A percentile compares a stretch with the other conserved stretches of the same genome.
Conservation (phyloP, 164 flowering plant species). For the Vitis rupestris region DNA sequence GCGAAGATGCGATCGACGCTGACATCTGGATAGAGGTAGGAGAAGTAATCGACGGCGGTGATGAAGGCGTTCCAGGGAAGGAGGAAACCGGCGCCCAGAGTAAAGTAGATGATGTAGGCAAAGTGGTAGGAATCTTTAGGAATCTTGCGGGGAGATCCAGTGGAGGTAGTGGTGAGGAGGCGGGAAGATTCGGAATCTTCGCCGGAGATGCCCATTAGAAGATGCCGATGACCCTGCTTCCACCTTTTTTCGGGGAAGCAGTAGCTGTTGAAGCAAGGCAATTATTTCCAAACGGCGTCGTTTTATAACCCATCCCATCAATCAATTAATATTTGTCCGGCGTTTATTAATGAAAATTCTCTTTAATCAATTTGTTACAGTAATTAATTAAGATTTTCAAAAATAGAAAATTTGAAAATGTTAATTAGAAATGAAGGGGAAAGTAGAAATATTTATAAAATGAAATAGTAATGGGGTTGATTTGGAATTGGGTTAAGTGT, state of each 20-base stretch:
- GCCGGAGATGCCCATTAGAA: conserved; percentile 13
- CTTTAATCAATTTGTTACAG: too few species aligned
- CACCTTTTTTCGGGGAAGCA: neutral
- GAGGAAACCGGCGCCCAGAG: conserved; percentile 75
- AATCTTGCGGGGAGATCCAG: conserved; percentile 12
- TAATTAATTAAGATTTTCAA: too few species aligned
- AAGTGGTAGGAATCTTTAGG: conserved; percentile 72
- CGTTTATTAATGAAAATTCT: too few species aligned
- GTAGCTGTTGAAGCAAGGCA: neutral
- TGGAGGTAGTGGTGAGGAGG: conserved; percentile 13
- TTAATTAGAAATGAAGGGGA: too few species aligned
- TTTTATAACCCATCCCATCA: too few species aligned
- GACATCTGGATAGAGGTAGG: conserved; percentile 74
- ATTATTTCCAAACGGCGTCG: too few species aligned
- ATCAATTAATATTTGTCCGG: too few species aligned
- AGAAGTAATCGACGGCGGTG: conserved; percentile 97
- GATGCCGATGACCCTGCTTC: neutral
- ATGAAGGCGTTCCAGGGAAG: conserved; percentile 99
- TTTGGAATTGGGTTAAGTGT: too few species aligned
- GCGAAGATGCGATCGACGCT: conserved; percentile 88
- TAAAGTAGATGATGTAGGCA: conserved; percentile 86
- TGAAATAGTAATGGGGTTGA: too few species aligned
- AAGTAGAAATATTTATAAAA: too few species aligned
- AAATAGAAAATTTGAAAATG: too few species aligned
- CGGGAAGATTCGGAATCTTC: conserved; percentile 21